These are phyloP conservation scores for Collybia sp. DNA, from an alignment of 768 basidiomycete genomes.

Conservation along the genomic window DNA sequence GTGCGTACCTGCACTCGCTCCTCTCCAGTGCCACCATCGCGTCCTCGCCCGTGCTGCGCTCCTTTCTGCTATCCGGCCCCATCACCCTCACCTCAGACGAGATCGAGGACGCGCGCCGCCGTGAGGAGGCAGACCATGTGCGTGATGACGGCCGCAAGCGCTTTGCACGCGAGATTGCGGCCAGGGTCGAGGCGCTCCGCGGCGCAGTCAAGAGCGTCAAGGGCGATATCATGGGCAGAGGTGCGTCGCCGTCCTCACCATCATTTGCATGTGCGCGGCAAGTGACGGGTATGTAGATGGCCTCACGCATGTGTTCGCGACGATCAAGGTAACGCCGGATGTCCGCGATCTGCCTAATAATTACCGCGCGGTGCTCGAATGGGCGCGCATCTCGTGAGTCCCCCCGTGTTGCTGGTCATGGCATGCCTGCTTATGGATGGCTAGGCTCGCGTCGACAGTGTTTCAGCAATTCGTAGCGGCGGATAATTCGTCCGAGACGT, in stretches of 20 bases:
- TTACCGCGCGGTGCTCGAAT: conserved; percentile 88
- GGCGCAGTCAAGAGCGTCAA: conserved; percentile 84
- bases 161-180: conserved; percentile 85
- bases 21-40: conserved; percentile 69
- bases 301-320: conserved; percentile 81
- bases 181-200: conserved; percentile 80
- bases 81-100: conserved; percentile 69
- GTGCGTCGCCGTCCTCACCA: conserved; percentile 25
- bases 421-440: conserved; percentile 2
- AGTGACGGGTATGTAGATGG: conserved; percentile 54
- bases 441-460: conserved; percentile 89
- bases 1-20: conserved; percentile 85
- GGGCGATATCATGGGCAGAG: conserved; percentile 88
- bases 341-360: conserved; percentile 77
- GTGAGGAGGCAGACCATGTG: conserved; percentile 86
- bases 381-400: conserved; percentile 94
- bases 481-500: conserved; percentile 87
- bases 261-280: background rate
- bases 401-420: background rate
- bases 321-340: conserved; percentile 76
- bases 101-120: conserved; percentile 64
- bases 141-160: conserved; percentile 83
- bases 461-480: conserved; percentile 94
- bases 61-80: conserved; percentile 79
- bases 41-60: conserved; percentile 79